These are phyloP conservation scores for Asparagopsis taxiformis DNA, from an alignment of 31 red algal species.

Conservation along the genomic window DNA sequence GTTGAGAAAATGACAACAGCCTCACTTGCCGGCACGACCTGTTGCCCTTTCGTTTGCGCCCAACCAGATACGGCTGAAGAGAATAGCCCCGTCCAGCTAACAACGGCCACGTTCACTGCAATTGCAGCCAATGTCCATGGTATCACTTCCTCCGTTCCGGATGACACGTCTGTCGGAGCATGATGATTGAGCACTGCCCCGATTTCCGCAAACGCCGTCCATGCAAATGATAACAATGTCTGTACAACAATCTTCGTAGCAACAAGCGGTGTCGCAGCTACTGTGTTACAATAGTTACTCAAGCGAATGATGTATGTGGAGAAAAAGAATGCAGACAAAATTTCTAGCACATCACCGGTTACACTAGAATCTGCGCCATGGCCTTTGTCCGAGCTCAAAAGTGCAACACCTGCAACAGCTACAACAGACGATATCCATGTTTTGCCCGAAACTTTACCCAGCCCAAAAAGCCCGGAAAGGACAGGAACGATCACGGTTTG, in stretches of 20 bases:
- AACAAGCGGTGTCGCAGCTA: constrained; percentile 73
- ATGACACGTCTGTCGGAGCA: constrained; percentile 23
- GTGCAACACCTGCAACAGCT: constrained; percentile 74
- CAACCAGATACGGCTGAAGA: constrained; percentile 83
- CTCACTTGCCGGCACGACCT: constrained; percentile 75
- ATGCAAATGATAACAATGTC: constrained; percentile 75
- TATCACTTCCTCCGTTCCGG: constrained; percentile 1
- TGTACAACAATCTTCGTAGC: constrained; percentile 86
- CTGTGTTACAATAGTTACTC: constrained; percentile 51
- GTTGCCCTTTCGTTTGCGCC: constrained; percentile 89
- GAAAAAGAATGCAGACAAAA: constrained; percentile 86
- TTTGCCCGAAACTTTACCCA: constrained; percentile 34
- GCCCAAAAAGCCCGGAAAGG: constrained; percentile 59
- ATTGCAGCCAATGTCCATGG: constrained; percentile 53
- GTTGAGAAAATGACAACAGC: constrained; percentile 93
- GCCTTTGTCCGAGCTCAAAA: constrained; percentile 84
- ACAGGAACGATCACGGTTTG: constrained; percentile 95
- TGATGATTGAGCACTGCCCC: constrained; percentile 16
- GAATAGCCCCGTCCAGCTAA: constrained; percentile 87
- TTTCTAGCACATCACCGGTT: constrained; percentile 87
- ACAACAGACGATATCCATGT: constrained; percentile 72
- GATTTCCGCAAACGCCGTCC: constrained; percentile 51
- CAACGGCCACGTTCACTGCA: constrained; percentile 55
- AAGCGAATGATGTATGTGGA: constrained; percentile 85
- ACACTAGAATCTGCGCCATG: constrained; percentile 51